phyloP scores from a whole-genome alignment of 768 basidiomycete species.

The Boletus reticuloceps region DNA sequence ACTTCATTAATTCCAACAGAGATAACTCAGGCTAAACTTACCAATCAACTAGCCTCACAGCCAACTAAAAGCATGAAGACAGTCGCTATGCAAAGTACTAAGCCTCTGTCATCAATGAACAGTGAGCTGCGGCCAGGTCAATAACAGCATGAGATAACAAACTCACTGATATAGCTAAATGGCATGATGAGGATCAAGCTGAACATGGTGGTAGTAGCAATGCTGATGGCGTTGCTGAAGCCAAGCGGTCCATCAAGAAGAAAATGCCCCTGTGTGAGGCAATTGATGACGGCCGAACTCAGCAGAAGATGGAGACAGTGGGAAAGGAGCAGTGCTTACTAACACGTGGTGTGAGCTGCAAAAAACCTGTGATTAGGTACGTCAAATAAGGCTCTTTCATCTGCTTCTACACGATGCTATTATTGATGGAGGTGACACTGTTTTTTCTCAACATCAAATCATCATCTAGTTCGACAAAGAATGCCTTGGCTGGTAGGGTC shows the following conservation, averaged over 20 bases:
- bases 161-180: neutral
- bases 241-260: neutral
- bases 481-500: neutral
- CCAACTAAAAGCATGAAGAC: neutral
- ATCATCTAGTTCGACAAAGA: neutral
- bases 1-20: neutral
- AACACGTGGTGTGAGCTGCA: neutral
- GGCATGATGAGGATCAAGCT: neutral
- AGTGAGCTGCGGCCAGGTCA: neutral
- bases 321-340: no score
- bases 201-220: no score
- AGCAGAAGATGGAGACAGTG: no score
- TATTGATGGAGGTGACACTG: neutral
- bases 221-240: no score
- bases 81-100: neutral
- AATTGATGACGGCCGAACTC: neutral
- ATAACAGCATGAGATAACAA: neutral
- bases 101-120: neutral
- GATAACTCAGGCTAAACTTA: neutral
- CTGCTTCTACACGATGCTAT: neutral
- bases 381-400: no score
- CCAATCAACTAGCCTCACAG: neutral
- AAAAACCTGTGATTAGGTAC: neutral
- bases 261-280: neutral
- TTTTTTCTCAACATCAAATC: neutral